These are phyloP conservation scores for Entomortierella parvispora DNA, from an alignment of 192 early-diverging fungal species.

Conservation along the genomic window DNA sequence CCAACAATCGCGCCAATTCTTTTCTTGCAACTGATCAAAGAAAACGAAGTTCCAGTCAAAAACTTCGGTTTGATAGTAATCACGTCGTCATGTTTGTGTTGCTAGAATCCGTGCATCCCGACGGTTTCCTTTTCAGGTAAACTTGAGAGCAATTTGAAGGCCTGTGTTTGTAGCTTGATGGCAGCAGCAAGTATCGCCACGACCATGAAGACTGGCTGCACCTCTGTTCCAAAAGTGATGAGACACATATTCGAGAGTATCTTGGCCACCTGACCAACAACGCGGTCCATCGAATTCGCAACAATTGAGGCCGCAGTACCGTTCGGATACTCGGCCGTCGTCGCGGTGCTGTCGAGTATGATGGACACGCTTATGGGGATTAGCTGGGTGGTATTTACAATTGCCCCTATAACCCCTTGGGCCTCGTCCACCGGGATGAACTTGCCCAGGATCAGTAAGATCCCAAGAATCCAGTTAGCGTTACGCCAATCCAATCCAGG, in stretches of 20 bases:
- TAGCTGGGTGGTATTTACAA: not conserved
- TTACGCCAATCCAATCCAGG: not conserved
- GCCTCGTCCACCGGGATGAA: not conserved
- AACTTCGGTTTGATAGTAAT: too few species aligned
- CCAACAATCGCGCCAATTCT: too few species aligned
- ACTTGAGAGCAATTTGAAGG: not conserved
- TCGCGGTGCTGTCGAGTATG: not conserved
- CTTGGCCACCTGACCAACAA: constrained; percentile 1
- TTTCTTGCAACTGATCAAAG: too few species aligned
- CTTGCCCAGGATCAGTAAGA: not conserved
- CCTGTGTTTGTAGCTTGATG: not conserved
- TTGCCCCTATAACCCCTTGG: not conserved
- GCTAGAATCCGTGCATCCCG: not conserved
- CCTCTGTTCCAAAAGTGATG: not conserved
- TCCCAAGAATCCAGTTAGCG: not conserved
- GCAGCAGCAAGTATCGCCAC: not conserved
- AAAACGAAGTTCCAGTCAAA: too few species aligned
- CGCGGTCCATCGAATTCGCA: constrained; percentile 2
- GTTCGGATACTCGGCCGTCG: not conserved
- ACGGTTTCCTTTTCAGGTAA: not conserved
- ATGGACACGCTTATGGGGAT: not conserved
- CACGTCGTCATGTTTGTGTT: not conserved
- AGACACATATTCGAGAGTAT: not conserved
- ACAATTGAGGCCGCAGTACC: not conserved
- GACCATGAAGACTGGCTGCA: not conserved